A percentile compares a stretch with the other conserved stretches of the same genome.
Evolutionary conservation across 257 asterid species (phyloP).

Genomic region (Scutellaria galericulata): DNA sequence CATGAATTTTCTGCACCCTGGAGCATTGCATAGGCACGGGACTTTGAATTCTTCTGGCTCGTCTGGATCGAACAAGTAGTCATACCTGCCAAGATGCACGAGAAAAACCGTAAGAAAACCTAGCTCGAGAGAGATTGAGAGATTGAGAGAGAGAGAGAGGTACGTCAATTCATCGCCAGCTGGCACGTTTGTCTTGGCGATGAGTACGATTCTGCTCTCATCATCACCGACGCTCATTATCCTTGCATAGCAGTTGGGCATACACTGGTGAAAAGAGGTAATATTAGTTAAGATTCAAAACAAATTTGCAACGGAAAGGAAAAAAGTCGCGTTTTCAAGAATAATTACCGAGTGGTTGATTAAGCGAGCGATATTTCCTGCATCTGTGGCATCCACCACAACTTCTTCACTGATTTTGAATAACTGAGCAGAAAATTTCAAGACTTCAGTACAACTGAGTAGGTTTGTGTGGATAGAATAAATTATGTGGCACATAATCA

Average conservation of each 20-base stretch:
- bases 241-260: slow-evolving; percentile 99
- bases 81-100: slow-evolving; percentile 67
- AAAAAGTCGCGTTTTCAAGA: background rate
- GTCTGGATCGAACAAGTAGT: slow-evolving; percentile 91
- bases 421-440: slow-evolving; percentile 55
- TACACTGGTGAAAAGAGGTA: slow-evolving; percentile 59
- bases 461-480: slow-evolving; percentile 7
- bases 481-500: slow-evolving; percentile 2
- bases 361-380: slow-evolving; percentile 95
- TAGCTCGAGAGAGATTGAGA: slow-evolving; percentile 30
- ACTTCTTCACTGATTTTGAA: slow-evolving; percentile 98
- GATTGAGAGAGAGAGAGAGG: slow-evolving; percentile 33
- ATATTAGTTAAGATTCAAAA: background rate
- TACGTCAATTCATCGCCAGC: slow-evolving; percentile 97
- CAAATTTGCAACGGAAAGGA: too few species aligned
- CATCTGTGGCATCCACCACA: slow-evolving; percentile 96
- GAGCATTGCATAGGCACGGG: slow-evolving; percentile 91
- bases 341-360: slow-evolving; percentile 91
- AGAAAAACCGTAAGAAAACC: slow-evolving; percentile 21
- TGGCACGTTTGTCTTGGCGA: slow-evolving; percentile 82
- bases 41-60: slow-evolving; percentile 88
- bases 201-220: slow-evolving; percentile 97
- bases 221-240: slow-evolving; percentile 97
- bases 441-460: slow-evolving; percentile 3
- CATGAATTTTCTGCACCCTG: slow-evolving; percentile 90